Evolutionary conservation across 495 filamentous ascomycete species (phyloP).

Genomic region (Jackrogersella minutella): DNA sequence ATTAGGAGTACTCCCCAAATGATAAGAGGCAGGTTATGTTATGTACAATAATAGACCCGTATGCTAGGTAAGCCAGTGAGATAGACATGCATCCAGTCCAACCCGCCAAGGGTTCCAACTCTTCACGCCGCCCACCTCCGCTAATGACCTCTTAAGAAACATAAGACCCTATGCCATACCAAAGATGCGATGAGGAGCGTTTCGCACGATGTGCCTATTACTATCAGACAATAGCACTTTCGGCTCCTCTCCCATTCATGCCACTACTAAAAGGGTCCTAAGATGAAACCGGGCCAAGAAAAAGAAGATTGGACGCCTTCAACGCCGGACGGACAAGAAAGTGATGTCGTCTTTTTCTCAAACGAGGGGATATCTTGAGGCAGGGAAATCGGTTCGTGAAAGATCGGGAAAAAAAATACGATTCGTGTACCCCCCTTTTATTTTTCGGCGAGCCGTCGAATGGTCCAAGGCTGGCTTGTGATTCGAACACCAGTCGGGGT

Average conservation of each 20-base stretch:
- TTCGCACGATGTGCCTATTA: slow-evolving; percentile 14
- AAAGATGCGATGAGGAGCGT: slow-evolving; percentile 19
- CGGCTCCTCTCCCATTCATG: slow-evolving; percentile 5
- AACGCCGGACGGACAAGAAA: slow-evolving; percentile 39
- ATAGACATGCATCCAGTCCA: slow-evolving; percentile 7
- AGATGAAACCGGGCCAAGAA: slow-evolving; percentile 28
- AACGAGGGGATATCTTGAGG: slow-evolving; percentile 42
- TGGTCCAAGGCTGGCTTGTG: slow-evolving; percentile 8
- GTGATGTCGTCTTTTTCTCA: slow-evolving; percentile 21
- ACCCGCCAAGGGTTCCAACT: slow-evolving; percentile 5
- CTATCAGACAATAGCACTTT: background rate
- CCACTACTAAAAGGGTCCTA: slow-evolving; percentile 33
- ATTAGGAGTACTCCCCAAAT: slow-evolving; percentile 26
- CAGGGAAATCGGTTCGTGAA: slow-evolving; percentile 27
- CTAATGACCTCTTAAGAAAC: background rate
- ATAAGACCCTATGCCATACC: slow-evolving; percentile 29
- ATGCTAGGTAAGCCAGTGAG: slow-evolving; percentile 1
- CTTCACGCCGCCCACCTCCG: slow-evolving; percentile 8
- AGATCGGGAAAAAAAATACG: slow-evolving; percentile 25
- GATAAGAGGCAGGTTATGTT: slow-evolving; percentile 32
- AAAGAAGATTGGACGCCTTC: slow-evolving; percentile 33
- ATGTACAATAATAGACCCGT: slow-evolving; percentile 34
- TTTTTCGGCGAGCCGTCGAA: slow-evolving; percentile 4
- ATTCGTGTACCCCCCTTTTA: slow-evolving; percentile 8
- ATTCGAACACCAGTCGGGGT: background rate